Evolutionary conservation across 176 grass and related monocot genomes (phyloP).

Genomic region (Carex myosuroides): DNA sequence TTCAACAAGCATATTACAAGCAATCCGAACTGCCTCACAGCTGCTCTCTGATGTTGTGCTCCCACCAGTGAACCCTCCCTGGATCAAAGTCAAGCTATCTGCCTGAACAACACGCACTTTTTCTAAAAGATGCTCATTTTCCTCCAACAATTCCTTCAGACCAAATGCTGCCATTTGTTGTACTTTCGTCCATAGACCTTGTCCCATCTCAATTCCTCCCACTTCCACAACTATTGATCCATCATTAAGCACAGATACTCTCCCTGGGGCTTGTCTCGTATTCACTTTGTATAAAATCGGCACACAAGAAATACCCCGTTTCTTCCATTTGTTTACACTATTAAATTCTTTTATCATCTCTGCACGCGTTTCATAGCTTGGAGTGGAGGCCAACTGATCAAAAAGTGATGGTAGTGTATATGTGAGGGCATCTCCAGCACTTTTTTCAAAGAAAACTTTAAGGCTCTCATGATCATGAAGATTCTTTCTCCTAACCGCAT

Average conservation of each 20-base stretch:
- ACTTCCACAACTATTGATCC: slow-evolving; percentile 82
- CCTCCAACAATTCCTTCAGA: slow-evolving; percentile 43
- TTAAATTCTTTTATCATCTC: slow-evolving; percentile 42
- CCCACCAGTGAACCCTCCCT: slow-evolving; percentile 63
- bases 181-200: slow-evolving; percentile 84
- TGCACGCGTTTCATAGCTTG: slow-evolving; percentile 35
- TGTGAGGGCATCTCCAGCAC: slow-evolving; percentile 34
- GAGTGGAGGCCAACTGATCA: slow-evolving; percentile 54
- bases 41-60: slow-evolving; percentile 81
- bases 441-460: slow-evolving; percentile 28
- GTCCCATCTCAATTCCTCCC: slow-evolving; percentile 72
- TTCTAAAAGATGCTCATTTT: slow-evolving; percentile 42
- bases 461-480: slow-evolving; percentile 64
- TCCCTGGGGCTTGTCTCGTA: slow-evolving; percentile 40
- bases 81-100: slow-evolving; percentile 61
- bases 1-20: slow-evolving; percentile 42
- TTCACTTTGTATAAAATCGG: slow-evolving; percentile 42
- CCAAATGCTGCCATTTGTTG: slow-evolving; percentile 72
- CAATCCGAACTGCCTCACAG: slow-evolving; percentile 53
- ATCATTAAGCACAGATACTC: slow-evolving; percentile 77
- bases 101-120: slow-evolving; percentile 68
- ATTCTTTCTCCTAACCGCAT: slow-evolving; percentile 56
- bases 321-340: slow-evolving; percentile 54
- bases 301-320: slow-evolving; percentile 80
- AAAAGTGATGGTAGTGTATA: slow-evolving; percentile 66